A percentile compares a stretch with the other conserved stretches of the same genome.
phyloP scores from a whole-genome alignment of 257 asterid species.

The Solanum sitiens region DNA sequence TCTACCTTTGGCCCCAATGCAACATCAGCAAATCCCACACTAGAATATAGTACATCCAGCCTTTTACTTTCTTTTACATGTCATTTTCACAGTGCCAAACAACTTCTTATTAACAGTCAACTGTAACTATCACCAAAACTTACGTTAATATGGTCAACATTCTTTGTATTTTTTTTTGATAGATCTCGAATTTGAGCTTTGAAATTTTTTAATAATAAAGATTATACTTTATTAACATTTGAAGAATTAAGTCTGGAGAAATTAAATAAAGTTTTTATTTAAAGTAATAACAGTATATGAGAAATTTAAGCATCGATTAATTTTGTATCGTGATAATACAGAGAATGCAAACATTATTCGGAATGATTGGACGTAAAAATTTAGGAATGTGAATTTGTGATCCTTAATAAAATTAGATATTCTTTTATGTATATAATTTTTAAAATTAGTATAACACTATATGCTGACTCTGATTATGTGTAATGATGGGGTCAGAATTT shows the following conservation, averaged over 20 bases:
- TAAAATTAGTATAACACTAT: background rate
- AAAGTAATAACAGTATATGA: too few relatives aligned
- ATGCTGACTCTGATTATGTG: background rate
- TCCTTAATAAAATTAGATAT: background rate
- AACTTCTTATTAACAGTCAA: background rate
- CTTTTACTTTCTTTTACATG: background rate
- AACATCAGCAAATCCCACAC: constrained; percentile 5
- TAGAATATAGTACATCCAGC: background rate
- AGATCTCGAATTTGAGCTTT: background rate
- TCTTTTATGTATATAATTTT: background rate
- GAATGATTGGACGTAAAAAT: too few relatives aligned
- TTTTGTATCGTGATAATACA: too few relatives aligned
- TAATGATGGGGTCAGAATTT: background rate
- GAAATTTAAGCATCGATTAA: too few relatives aligned
- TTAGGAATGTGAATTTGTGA: background rate
- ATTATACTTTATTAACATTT: background rate
- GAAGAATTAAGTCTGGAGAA: background rate
- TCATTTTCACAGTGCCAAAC: background rate
- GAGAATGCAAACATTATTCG: rapidly evolving
- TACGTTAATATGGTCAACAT: background rate
- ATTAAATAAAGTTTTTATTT: too few relatives aligned
- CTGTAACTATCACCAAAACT: background rate
- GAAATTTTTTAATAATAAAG: background rate
- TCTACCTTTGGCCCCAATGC: background rate
- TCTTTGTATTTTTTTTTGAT: background rate